These are phyloP conservation scores for Lichtheimia corymbifera DNA, from an alignment of 371 early-diverging fungal genomes.

Conservation along the genomic window DNA sequence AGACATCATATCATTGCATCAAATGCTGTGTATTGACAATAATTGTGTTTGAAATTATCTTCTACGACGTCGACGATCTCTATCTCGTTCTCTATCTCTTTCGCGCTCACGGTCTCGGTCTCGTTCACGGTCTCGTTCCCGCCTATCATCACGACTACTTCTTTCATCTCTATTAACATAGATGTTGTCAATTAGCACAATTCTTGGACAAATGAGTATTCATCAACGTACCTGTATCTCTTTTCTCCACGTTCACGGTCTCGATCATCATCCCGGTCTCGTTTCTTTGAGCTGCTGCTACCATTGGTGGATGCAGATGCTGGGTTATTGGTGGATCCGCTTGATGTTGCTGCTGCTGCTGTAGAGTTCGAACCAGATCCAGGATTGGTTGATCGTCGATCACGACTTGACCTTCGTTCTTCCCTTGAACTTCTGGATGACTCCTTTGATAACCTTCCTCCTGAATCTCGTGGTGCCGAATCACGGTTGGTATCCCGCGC, in stretches of 20 bases:
- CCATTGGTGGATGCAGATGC: not conserved
- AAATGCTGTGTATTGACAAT: too few species aligned
- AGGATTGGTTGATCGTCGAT: not conserved
- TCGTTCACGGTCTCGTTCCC: slow-evolving; percentile 17
- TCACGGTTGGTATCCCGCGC: not conserved
- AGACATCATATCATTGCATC: too few species aligned
- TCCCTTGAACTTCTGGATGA: not conserved
- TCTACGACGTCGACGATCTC: slow-evolving; percentile 1
- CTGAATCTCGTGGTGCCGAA: slow-evolving; percentile 4
- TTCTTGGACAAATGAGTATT: not conserved
- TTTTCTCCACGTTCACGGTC: slow-evolving; percentile 16
- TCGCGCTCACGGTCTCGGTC: slow-evolving; percentile 23
- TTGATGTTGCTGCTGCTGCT: slow-evolving; percentile 9
- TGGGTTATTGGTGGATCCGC: slow-evolving; percentile 5
- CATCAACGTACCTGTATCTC: slow-evolving; percentile 12
- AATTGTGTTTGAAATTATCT: not conserved
- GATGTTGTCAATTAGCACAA: not conserved
- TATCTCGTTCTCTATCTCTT: slow-evolving; percentile 1
- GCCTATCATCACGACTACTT: slow-evolving; percentile 24
- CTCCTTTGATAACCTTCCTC: not conserved
- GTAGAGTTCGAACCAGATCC: not conserved
- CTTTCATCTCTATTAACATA: slow-evolving; percentile 20
- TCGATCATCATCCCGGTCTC: slow-evolving; percentile 18
- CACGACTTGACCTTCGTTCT: not conserved
- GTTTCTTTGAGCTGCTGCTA: slow-evolving; percentile 4